These are phyloP conservation scores for Dothistroma pini DNA, from an alignment of 2,329 filamentous ascomycete species.

Conservation along the genomic window DNA sequence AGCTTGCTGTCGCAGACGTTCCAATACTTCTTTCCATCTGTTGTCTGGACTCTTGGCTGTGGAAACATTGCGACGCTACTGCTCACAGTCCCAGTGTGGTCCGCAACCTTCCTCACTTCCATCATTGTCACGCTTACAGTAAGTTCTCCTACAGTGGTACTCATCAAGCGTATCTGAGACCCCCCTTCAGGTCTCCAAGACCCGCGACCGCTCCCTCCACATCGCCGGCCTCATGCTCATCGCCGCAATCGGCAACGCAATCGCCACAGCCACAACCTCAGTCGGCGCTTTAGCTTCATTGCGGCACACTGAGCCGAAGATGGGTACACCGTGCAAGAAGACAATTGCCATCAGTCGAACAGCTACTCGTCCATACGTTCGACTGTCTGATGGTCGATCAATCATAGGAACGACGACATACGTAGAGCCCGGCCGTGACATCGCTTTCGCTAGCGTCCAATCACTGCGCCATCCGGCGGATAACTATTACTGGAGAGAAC, in stretches of 20 bases:
- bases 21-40: constrained; percentile 63
- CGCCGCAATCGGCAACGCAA: constrained; percentile 53
- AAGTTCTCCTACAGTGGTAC: neutral
- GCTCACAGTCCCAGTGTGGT: constrained; percentile 56
- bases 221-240: constrained; percentile 53
- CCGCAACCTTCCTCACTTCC: constrained; percentile 53
- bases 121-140: constrained; percentile 55
- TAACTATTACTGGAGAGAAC: neutral
- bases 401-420: no score
- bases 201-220: constrained; percentile 55
- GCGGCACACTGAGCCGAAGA: no score
- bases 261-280: constrained; percentile 51
- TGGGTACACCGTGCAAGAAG: no score
- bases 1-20: constrained; percentile 54
- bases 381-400: no score
- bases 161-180: neutral
- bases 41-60: constrained; percentile 60
- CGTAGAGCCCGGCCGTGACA: no score
- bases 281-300: no score
- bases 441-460: neutral
- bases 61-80: constrained; percentile 53
- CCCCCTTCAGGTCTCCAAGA: constrained; percentile 37
- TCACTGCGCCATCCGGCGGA: neutral
- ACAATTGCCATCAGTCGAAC: no score
- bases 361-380: no score